Percentiles rank a stretch among this genome's conserved stretches.
Conservation (phyloP, 2,329 filamentous ascomycete genomes). For the Beauveria caledonica region DNA sequence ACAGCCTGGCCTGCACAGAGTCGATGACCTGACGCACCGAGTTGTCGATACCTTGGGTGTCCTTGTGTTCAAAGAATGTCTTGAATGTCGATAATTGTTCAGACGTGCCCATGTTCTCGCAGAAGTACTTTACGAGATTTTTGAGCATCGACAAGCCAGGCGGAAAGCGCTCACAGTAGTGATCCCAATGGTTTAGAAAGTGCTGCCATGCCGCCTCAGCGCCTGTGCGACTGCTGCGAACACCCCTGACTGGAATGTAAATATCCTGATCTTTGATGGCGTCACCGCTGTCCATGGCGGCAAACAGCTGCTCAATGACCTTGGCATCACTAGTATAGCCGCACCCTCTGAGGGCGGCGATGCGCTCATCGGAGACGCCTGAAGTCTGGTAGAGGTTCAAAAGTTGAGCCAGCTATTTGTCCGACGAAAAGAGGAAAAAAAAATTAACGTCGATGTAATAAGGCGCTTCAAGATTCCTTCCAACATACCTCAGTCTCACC, state of each 20-base stretch:
- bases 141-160: slow-evolving; percentile 80
- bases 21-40: slow-evolving; percentile 85
- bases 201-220: slow-evolving; percentile 74
- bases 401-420: slow-evolving; percentile 63
- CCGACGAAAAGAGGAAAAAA: background rate
- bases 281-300: slow-evolving; percentile 57
- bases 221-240: slow-evolving; percentile 69
- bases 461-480: no score
- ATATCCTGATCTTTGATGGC: slow-evolving; percentile 93
- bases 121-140: slow-evolving; percentile 74
- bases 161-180: slow-evolving; percentile 61
- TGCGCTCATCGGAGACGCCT: slow-evolving; percentile 66
- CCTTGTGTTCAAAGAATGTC: slow-evolving; percentile 72
- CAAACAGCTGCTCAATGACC: slow-evolving; percentile 74
- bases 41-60: slow-evolving; percentile 79
- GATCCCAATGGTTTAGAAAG: slow-evolving; percentile 81
- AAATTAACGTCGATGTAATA: no score
- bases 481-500: slow-evolving; percentile 64
- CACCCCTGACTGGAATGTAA: slow-evolving; percentile 75
- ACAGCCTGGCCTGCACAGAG: slow-evolving; percentile 72
- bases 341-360: slow-evolving; percentile 76
- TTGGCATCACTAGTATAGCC: slow-evolving; percentile 69
- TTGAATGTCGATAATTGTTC: slow-evolving; percentile 69
- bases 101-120: slow-evolving; percentile 67
- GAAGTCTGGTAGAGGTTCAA: slow-evolving; percentile 52